Conservation (phyloP, 441 rosid species). For the Melastoma candidum region DNA sequence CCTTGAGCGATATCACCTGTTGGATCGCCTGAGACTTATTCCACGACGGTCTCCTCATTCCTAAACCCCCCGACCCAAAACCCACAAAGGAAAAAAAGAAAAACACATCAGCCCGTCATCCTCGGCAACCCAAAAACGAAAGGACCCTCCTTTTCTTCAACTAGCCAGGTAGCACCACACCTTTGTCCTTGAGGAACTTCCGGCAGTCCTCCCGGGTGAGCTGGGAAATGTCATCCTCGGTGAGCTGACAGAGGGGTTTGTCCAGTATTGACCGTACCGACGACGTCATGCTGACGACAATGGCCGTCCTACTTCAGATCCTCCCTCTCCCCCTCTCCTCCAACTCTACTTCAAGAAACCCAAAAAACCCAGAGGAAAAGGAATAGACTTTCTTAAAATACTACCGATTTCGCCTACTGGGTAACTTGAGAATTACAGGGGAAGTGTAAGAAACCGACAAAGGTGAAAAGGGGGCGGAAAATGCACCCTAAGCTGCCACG, state of each 20-base stretch:
- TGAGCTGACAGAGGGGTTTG: conserved; percentile 73
- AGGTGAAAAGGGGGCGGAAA: conserved; percentile 2
- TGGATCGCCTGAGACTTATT: conserved; percentile 99
- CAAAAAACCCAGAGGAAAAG: too few species aligned
- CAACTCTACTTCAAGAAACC: too few species aligned
- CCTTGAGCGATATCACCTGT: conserved; percentile 90
- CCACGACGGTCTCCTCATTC: conserved; percentile 99
- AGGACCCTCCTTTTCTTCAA: not conserved
- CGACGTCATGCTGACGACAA: conserved; percentile 31
- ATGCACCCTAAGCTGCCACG: conserved; percentile 86
- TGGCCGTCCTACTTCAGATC: conserved; percentile 31
- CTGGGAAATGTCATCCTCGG: conserved; percentile 98
- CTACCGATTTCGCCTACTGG: too few species aligned
- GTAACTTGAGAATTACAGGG: too few species aligned
- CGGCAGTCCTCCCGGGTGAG: conserved; percentile 98
- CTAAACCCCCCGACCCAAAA: conserved; percentile 26
- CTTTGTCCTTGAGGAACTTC: conserved; percentile 90
- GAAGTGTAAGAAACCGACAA: too few species aligned
- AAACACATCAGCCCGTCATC: conserved; percentile 39
- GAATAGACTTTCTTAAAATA: too few species aligned
- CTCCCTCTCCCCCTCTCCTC: too few species aligned
- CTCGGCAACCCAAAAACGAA: conserved; percentile 1
- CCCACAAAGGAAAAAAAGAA: too few species aligned
- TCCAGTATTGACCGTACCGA: conserved; percentile 62
- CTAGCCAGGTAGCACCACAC: conserved; percentile 17